These are phyloP conservation scores for Geotrichum citri-aurantii DNA, from an alignment of 1,139 yeast species.

Conservation along the genomic window DNA sequence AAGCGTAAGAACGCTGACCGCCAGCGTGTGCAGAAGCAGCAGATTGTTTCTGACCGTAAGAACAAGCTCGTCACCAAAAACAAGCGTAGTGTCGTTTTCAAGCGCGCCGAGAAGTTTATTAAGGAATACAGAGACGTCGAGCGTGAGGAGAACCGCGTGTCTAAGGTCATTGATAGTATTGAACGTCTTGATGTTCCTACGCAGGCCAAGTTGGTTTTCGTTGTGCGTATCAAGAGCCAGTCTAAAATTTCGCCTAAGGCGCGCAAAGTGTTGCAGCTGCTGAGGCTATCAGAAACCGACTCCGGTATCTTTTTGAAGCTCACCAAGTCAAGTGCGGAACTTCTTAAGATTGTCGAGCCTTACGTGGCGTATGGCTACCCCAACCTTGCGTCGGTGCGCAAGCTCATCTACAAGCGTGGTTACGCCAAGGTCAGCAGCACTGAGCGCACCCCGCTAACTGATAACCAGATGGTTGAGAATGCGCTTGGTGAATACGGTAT, in stretches of 20 bases:
- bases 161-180: slow-evolving; percentile 92
- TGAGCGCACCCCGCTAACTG: slow-evolving; percentile 88
- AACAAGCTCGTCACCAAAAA: background rate
- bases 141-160: slow-evolving; percentile 84
- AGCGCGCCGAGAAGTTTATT: slow-evolving; percentile 97
- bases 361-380: slow-evolving; percentile 99
- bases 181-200: slow-evolving; percentile 82
- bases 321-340: slow-evolving; percentile 97
- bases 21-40: slow-evolving; percentile 32
- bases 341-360: slow-evolving; percentile 96
- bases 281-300: slow-evolving; percentile 96
- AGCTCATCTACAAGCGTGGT: slow-evolving; percentile 99
- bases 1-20: slow-evolving; percentile 68
- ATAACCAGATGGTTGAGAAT: slow-evolving; percentile 91
- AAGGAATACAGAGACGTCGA: slow-evolving; percentile 94
- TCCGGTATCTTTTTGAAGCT: slow-evolving; percentile 96
- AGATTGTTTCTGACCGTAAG: slow-evolving; percentile 6
- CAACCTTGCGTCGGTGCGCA: slow-evolving; percentile 89
- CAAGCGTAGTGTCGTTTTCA: slow-evolving; percentile 40
- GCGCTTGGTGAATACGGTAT: slow-evolving; percentile 94
- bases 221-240: slow-evolving; percentile 99
- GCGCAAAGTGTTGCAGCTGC: slow-evolving; percentile 97
- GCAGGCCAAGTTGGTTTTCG: slow-evolving; percentile 93
- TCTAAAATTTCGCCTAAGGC: slow-evolving; percentile 99
- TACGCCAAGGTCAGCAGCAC: slow-evolving; percentile 91